phyloP scores from a whole-genome alignment of 2,329 filamentous ascomycete species.

The Aspergillus sclerotialis region DNA sequence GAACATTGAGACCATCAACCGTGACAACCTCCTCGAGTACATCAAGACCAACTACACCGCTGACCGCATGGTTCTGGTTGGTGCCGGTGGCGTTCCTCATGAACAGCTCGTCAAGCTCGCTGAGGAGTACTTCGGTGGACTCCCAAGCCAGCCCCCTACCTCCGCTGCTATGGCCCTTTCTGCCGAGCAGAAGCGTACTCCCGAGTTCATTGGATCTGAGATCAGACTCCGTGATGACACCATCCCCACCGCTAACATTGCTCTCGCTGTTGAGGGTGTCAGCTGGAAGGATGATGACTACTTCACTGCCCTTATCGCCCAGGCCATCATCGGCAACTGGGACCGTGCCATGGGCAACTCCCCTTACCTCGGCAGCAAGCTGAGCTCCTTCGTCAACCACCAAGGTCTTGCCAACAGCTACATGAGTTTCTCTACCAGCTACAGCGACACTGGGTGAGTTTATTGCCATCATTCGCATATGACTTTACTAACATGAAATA shows the following conservation, averaged over 20 bases:
- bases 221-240: constrained; percentile 93
- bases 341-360: constrained; percentile 98
- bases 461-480: background rate
- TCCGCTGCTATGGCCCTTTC: constrained; percentile 64
- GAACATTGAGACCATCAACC: constrained; percentile 95
- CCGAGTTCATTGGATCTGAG: constrained; percentile 95
- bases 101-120: constrained; percentile 90
- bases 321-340: constrained; percentile 99
- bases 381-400: constrained; percentile 89
- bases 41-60: constrained; percentile 99
- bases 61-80: constrained; percentile 98
- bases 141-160: constrained; percentile 69
- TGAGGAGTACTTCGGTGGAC: constrained; percentile 83
- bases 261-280: constrained; percentile 97
- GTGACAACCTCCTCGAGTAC: constrained; percentile 85
- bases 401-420: constrained; percentile 98
- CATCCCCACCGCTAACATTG: constrained; percentile 93
- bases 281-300: constrained; percentile 99
- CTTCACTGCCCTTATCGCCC: constrained; percentile 94
- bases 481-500: constrained; percentile 35
- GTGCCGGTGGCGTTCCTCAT: constrained; percentile 89
- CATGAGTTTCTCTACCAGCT: constrained; percentile 99
- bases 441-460: constrained; percentile 94
- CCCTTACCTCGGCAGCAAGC: constrained; percentile 95
- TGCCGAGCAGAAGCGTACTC: constrained; percentile 73